Evolutionary conservation across 441 rosid genomes (phyloP).

Genomic region (Sinapis alba): DNA sequence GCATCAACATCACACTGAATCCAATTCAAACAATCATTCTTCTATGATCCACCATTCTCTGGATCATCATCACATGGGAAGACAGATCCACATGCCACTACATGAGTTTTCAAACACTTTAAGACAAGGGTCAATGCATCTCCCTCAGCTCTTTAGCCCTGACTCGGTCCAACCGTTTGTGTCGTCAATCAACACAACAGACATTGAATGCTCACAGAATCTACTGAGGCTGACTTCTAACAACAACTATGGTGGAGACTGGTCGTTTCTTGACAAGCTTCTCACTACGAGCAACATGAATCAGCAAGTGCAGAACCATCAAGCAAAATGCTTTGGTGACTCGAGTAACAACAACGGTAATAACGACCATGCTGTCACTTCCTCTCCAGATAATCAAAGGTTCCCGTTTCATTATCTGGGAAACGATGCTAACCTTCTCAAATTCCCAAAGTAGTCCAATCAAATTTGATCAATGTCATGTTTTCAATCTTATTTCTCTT

Average conservation of each 20-base stretch:
- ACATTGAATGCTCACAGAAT: conserved; percentile 45
- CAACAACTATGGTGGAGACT: conserved; percentile 43
- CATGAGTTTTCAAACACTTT: conserved; percentile 39
- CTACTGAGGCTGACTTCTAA: conserved; percentile 41
- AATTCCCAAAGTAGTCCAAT: conserved; percentile 38
- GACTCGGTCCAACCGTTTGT: conserved; percentile 39
- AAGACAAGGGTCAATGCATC: conserved; percentile 40
- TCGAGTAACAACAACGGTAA: conserved; percentile 29
- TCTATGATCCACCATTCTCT: conserved; percentile 29
- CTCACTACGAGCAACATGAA: conserved; percentile 37
- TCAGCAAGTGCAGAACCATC: conserved; percentile 37
- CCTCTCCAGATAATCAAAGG: conserved; percentile 31
- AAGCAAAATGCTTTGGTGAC: conserved; percentile 33
- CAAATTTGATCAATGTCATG: conserved; percentile 3
- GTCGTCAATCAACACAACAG: conserved; percentile 41
- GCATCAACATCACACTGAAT: conserved; percentile 10
- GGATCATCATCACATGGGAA: conserved; percentile 32
- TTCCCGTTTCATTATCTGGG: conserved; percentile 47
- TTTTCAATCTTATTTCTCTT: conserved; percentile 23
- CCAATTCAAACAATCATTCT: conserved; percentile 32
- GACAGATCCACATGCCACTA: conserved; percentile 35
- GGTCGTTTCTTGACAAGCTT: conserved; percentile 45
- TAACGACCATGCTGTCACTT: conserved; percentile 25
- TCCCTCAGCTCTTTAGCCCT: conserved; percentile 44
- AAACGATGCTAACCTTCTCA: conserved; percentile 39